phyloP scores from a whole-genome alignment of 106 monocot species.

The Ottelia alismoides region DNA sequence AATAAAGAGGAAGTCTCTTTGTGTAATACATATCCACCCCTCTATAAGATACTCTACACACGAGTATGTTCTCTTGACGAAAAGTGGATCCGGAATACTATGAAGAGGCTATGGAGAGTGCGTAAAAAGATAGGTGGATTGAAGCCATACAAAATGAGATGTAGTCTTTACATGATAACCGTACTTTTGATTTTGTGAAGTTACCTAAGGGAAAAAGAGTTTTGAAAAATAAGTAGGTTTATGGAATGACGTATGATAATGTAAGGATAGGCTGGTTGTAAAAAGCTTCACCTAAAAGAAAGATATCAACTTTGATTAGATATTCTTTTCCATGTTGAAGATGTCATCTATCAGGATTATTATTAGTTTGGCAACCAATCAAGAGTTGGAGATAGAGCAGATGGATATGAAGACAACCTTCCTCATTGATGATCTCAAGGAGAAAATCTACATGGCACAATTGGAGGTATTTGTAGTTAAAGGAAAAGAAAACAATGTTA shows the following conservation, averaged over 20 bases:
- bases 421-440: constrained; percentile 5
- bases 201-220: constrained; percentile 5
- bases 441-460: constrained; percentile 8
- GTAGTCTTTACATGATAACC: constrained; percentile 4
- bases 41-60: constrained; percentile 4
- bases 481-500: constrained; percentile 2
- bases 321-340: constrained; percentile 6
- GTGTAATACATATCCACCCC: no score
- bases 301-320: constrained; percentile 11
- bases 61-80: constrained; percentile 6
- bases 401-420: constrained; percentile 10
- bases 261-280: constrained; percentile 5
- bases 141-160: constrained; percentile 3
- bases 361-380: not conserved
- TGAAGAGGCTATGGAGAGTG: constrained; percentile 1
- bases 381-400: constrained; percentile 4
- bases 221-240: constrained; percentile 8
- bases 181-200: constrained; percentile 6
- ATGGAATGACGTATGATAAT: not conserved
- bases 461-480: constrained; percentile 1
- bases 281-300: constrained; percentile 7
- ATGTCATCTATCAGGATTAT: constrained; percentile 10
- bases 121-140: not conserved
- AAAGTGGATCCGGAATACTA: not conserved
- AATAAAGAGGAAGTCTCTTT: no score